Evolutionary conservation across 352 stramenopile genomes (phyloP).

Genomic region (Phytopythium ostracodes): DNA sequence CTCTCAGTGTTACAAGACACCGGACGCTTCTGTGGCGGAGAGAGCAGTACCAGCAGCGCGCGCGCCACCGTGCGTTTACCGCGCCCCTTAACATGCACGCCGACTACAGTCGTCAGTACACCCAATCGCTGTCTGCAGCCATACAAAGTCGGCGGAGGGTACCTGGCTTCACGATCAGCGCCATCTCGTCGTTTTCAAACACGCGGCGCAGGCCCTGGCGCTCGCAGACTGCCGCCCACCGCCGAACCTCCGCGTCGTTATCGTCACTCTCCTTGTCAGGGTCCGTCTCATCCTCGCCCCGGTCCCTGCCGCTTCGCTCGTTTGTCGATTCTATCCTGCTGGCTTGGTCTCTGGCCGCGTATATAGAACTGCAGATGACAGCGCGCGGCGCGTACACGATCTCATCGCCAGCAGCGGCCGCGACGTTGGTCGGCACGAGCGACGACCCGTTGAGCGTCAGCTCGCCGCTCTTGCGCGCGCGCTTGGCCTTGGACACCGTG

Average conservation of each 20-base stretch:
- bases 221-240: conserved; percentile 36
- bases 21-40: neutral
- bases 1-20: neutral
- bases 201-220: conserved; percentile 53
- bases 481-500: conserved; percentile 66
- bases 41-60: conserved; percentile 36
- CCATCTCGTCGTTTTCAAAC: conserved; percentile 39
- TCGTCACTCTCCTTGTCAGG: neutral
- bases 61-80: conserved; percentile 41
- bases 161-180: conserved; percentile 55
- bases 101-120: conserved; percentile 18
- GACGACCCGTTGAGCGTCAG: conserved; percentile 42
- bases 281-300: neutral
- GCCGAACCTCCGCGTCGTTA: neutral
- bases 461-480: conserved; percentile 35
- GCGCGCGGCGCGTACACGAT: conserved; percentile 17
- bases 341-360: neutral
- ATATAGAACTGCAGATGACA: neutral
- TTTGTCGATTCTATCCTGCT: neutral
- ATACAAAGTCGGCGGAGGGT: neutral
- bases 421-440: conserved; percentile 25
- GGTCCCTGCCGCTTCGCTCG: too few species aligned
- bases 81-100: conserved; percentile 61
- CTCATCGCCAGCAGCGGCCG: conserved; percentile 22
- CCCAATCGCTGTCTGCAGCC: too few species aligned